These are phyloP conservation scores for Knufia petricola DNA, from an alignment of 2,329 filamentous ascomycete species.

Conservation along the genomic window DNA sequence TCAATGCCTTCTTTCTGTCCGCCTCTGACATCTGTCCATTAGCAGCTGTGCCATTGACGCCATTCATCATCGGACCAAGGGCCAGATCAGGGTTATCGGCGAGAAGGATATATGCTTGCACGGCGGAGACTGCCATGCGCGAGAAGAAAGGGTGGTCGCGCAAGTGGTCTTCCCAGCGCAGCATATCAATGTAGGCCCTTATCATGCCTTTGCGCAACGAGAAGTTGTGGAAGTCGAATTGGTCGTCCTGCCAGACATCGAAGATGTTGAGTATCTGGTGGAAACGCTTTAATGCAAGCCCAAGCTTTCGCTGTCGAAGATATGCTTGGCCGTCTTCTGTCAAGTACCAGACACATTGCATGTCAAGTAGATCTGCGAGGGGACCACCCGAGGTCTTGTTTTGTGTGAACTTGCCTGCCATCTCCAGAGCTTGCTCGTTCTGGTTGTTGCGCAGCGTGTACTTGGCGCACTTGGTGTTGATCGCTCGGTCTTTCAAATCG, in stretches of 20 bases:
- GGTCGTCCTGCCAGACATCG: constrained; percentile 94
- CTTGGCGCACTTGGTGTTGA: constrained; percentile 96
- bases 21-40: constrained; percentile 44
- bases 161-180: constrained; percentile 87
- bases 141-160: constrained; percentile 91
- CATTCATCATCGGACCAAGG: constrained; percentile 52
- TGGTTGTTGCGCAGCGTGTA: constrained; percentile 91
- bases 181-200: constrained; percentile 88
- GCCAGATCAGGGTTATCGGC: constrained; percentile 61
- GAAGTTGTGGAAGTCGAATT: constrained; percentile 98
- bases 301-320: constrained; percentile 68
- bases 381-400: constrained; percentile 83
- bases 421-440: constrained; percentile 74
- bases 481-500: constrained; percentile 87
- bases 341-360: constrained; percentile 97
- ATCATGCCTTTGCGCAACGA: constrained; percentile 95
- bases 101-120: constrained; percentile 70
- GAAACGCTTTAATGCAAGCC: constrained; percentile 84
- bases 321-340: constrained; percentile 91
- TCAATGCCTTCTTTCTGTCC: constrained; percentile 76
- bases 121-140: constrained; percentile 68
- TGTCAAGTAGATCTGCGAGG: constrained; percentile 83
- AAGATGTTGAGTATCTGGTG: constrained; percentile 85
- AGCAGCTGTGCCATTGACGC: constrained; percentile 42
- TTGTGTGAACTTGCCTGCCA: constrained; percentile 87